Evolutionary conservation across 169 alveolate species (phyloP), one percentile per base, ranked within the genome.

Genomic region (Cryptosporidium baileyi): DNA sequence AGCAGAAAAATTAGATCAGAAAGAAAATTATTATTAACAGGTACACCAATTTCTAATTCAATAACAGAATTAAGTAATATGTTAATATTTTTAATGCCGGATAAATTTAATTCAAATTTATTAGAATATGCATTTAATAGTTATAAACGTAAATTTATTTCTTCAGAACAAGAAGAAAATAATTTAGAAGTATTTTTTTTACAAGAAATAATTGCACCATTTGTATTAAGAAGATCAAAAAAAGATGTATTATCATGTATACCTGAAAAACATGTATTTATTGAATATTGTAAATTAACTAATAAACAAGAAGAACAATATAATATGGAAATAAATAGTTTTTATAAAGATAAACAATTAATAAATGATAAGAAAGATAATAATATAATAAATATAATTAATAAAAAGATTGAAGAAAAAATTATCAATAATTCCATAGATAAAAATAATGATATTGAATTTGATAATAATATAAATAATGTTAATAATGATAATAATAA

Each of bases 11-110:
- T 93, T 44, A 88, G 85, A 54, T 89, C 95, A 63, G 93, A 93
- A 45, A 91, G 96, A 44, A 90, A 95, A 80, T 90, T 95, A 3
- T 89, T 96, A 45, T 89, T 96, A n/a, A 96, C 98, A 0, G 98
- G 95, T 80, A 91, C 92, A n/a, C 90, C 90, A 1, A 62, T 61
- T n/a, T 54, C 89, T 45, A 52, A 52, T 19, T 85, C 80, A 6
- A 57, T 63, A 19, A 59, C 91, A 59, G 98, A 96, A 88, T 89
- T 96, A 79, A 91, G 95, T 65, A 93, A 94, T 34, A 81, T 96
- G 65, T 91, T 95, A 8, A 89, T 93, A 57, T 96, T 96, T 67
- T 88, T 96, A 60, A 93, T 95, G 94, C 98, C 97, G 8, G 89
- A 93, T 32, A 82, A 90, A n/a, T 96, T 94, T 82, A 93, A 91